phyloP scores from a whole-genome alignment of 768 basidiomycete genomes.

The Tephrocybe sp. region DNA sequence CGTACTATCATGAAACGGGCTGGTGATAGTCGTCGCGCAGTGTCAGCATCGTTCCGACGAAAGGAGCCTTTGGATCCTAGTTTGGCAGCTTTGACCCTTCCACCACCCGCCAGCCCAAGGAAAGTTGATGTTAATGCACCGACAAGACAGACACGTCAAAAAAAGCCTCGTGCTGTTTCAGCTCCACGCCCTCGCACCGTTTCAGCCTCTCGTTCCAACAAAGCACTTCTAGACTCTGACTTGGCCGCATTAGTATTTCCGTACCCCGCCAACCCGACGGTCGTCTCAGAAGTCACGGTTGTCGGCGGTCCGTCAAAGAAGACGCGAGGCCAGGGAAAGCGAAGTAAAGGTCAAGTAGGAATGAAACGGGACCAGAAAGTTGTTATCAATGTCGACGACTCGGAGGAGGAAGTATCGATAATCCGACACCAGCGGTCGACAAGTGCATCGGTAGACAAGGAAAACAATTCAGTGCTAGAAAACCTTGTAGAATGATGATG shows the following conservation, averaged over 20 bases:
- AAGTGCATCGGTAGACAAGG: constrained; percentile 12
- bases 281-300: not conserved
- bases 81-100: constrained; percentile 11
- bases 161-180: no score
- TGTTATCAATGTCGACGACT: constrained; percentile 1
- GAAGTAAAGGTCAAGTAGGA: not conserved
- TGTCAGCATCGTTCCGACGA: constrained; percentile 6
- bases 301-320: not conserved
- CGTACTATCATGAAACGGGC: constrained; percentile 3
- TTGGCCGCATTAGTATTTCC: not conserved
- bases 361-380: not conserved
- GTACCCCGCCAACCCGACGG: not conserved
- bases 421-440: constrained; percentile 2
- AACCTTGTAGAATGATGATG: no score
- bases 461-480: constrained; percentile 6
- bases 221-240: no score
- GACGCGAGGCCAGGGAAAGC: no score
- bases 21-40: not conserved
- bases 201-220: no score
- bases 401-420: not conserved
- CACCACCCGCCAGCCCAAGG: constrained; percentile 6
- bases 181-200: no score
- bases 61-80: constrained; percentile 6
- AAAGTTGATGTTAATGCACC: no score
- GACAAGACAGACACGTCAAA: no score